Base-by-base conservation (phyloP, 371 early-diverging fungal species). In the Mucor circinelloides region DNA sequence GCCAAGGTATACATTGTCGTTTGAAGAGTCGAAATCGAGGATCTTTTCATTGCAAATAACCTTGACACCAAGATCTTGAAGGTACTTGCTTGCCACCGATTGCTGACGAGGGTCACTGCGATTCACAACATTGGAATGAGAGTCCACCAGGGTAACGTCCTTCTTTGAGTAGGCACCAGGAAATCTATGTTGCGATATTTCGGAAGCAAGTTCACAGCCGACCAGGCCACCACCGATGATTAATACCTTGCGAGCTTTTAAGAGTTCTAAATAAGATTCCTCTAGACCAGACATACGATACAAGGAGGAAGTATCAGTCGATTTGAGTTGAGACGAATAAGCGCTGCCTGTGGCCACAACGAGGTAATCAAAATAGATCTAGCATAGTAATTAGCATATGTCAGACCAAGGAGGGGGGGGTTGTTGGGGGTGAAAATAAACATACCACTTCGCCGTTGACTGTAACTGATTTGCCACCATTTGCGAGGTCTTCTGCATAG, bases 341-440 rank as follows among this genome's bases (percentile, higher is more conserved):
- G 73, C 64, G 40, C 87, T 85, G 3, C 93, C 93, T 0, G 91
- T 90, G 32, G 89, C 88, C n/a, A 93, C 68, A n/a, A 88, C 85
- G 23, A 89, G 73, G 69, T 90, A 90, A 70, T 93, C 89, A 73
- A 89, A 93, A 31, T 79, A 60, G 31, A 91, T 71, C 74, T 85
- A 48, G 25, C 8, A 42, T 59, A n/a, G 12, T 28, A 55, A 21
- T 17, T 21, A 42, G 44, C 12, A 38, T 4, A 40, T 28, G 31
- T 28, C 27, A 46, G 56, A n/a, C 15, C 15, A 42, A 4, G 59
- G 42, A 4, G 59, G 42, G 13, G n/a, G n/a, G 23, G 23, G 27
- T 23, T 36, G 30, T 36, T 36, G 36, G 36, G 36, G 36, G 31
- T 31, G 36, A 13, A 36, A 52, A 55, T 32, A 31, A 40, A 57